A percentile compares a stretch with the other conserved stretches of the same genome.
Evolutionary conservation across 306 rosid species (phyloP).

Genomic region (Alnus rubra): DNA sequence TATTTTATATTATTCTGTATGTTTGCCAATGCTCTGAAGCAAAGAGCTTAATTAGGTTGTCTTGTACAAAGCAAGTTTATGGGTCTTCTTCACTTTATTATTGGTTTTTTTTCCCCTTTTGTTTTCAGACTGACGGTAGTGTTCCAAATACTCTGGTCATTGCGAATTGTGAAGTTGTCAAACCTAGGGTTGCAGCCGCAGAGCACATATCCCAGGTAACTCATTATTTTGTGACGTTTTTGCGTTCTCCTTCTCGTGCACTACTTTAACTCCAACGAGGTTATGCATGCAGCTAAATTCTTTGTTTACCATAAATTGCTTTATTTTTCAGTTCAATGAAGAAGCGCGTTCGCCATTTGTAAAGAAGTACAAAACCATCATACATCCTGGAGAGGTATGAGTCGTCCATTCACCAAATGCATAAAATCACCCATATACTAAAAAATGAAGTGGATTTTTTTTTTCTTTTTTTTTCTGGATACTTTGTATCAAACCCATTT

Average conservation of each 20-base stretch:
- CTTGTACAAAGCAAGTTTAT: not conserved
- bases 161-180: slow-evolving; percentile 97
- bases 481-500: not conserved
- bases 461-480: too few relatives aligned
- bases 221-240: slow-evolving; percentile 8
- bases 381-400: slow-evolving; percentile 98
- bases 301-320: not conserved
- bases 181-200: slow-evolving; percentile 98
- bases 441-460: not conserved
- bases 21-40: not conserved
- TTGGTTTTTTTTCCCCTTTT: not conserved
- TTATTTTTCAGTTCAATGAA: slow-evolving; percentile 77
- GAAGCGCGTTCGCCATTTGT: slow-evolving; percentile 99
- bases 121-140: slow-evolving; percentile 90
- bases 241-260: slow-evolving; percentile 5
- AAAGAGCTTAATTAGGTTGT: not conserved
- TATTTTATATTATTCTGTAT: not conserved
- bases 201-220: slow-evolving; percentile 95
- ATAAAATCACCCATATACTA: not conserved
- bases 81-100: not conserved
- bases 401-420: slow-evolving; percentile 1
- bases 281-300: slow-evolving; percentile 12
- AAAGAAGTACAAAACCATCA: slow-evolving; percentile 97
- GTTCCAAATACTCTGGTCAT: slow-evolving; percentile 98
- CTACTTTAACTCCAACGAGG: slow-evolving; percentile 1